Percentiles rank a stretch among this genome's conserved stretches.
Conservation (phyloP, 129 eudicot genomes). For the Ambrosia trifida region DNA sequence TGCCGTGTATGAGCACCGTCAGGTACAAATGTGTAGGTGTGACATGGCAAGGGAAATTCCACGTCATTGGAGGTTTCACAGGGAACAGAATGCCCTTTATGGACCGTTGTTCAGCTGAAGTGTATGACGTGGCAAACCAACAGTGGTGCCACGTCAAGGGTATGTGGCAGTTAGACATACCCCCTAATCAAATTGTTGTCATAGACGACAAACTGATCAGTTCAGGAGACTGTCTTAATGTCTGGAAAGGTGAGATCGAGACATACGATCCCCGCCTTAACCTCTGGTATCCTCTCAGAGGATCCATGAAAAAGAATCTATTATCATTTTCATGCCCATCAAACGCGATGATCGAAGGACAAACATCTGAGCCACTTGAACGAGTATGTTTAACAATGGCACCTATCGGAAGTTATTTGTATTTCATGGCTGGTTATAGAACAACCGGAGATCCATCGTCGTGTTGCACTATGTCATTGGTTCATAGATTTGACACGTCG, state of each 20-base stretch:
- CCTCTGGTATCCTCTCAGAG: conserved; percentile 50
- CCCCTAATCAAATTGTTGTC: conserved; percentile 58
- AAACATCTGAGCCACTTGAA: conserved; percentile 15
- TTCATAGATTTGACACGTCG: conserved; percentile 49
- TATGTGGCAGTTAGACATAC: conserved; percentile 68
- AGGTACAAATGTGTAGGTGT: conserved; percentile 62
- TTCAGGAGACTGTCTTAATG: conserved; percentile 64
- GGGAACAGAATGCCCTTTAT: conserved; percentile 29
- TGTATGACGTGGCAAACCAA: conserved; percentile 28
- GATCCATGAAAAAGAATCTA: conserved; percentile 37
- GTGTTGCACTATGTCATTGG: conserved; percentile 40
- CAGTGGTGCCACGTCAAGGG: conserved; percentile 46
- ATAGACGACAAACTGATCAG: conserved; percentile 43
- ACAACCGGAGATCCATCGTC: conserved; percentile 35
- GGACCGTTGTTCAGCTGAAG: conserved; percentile 60
- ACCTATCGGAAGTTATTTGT: conserved; percentile 40
- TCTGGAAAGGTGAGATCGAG: conserved; percentile 69
- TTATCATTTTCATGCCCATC: conserved; percentile 18
- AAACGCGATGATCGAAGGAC: conserved; percentile 22
- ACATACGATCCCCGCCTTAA: conserved; percentile 43
- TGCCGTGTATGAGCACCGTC: conserved; percentile 45
- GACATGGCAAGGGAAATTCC: conserved; percentile 49
- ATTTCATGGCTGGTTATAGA: conserved; percentile 48
- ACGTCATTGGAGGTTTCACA: conserved; percentile 60
- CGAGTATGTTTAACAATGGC: conserved; percentile 56